These are phyloP conservation scores for Mercurialis annua DNA, from an alignment of 345 rosid species.

Conservation along the genomic window DNA sequence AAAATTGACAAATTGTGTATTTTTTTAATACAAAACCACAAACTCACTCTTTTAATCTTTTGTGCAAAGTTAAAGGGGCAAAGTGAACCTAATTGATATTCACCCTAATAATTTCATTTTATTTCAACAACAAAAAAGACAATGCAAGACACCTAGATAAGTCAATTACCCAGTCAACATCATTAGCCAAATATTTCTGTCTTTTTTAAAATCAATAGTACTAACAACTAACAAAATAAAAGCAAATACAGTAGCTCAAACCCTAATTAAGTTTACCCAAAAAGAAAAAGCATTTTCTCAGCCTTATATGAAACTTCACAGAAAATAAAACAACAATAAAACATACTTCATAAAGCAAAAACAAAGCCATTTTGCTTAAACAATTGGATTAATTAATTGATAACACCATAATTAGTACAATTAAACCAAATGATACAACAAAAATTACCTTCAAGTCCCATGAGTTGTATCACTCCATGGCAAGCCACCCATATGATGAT, in stretches of 20 bases:
- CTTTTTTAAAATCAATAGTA: not conserved
- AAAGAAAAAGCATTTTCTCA: slow-evolving; percentile 6
- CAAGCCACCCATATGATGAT: slow-evolving; percentile 36
- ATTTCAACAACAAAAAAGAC: not conserved
- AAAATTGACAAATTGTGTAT: no score
- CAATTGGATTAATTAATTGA: slow-evolving; percentile 27
- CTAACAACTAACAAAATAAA: not conserved
- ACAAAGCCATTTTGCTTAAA: slow-evolving; percentile 6
- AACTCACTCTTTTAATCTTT: no score
- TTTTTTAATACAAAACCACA: no score
- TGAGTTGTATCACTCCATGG: slow-evolving; percentile 41
- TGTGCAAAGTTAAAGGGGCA: no score
- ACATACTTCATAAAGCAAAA: not conserved
- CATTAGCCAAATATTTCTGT: not conserved
- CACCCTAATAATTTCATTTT: no score
- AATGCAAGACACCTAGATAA: not conserved
- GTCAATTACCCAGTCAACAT: not conserved
- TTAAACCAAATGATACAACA: slow-evolving; percentile 21
- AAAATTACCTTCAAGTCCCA: slow-evolving; percentile 42
- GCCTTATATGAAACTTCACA: slow-evolving; percentile 7
- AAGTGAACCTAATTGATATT: no score
- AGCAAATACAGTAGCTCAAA: not conserved
- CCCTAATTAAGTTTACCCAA: not conserved
- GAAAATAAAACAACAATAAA: not conserved
- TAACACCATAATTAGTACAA: slow-evolving; percentile 4